Base-by-base conservation (phyloP, 345 rosid species). In the Eucalyptus curtisii region DNA sequence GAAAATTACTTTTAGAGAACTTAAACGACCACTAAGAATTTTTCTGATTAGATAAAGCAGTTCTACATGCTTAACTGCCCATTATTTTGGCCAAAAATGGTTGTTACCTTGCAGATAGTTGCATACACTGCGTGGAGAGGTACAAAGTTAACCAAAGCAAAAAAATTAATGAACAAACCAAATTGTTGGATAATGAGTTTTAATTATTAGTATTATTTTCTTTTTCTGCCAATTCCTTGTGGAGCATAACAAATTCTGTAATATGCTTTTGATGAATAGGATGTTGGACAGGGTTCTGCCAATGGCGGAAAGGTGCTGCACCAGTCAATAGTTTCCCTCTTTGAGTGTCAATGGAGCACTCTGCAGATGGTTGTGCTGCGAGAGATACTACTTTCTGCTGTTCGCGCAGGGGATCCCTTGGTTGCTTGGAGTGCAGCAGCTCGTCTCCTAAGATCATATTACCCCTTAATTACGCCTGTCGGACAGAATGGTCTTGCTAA, bases 391-490 rank as follows among this genome's bases (percentile, higher is more conserved):
- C 94, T 97, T 87, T 97, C 99, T 92, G 96, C 99, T 91, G 98
- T 95, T 93, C 96, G 99, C 86, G 99, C 99, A 49, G 98, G 97
- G 90, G 99, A 98, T 92, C 99, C 99, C 90, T 96, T 97, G 91
- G 94, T 96, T 90, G 99, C 99, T 9, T 97, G 99, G 99, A 97
- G 99, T 87, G 99, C 99, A 88, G 99, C 99, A 91, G 99, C 99
- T 55, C 95, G 99, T 91, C 95, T 98, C 48, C 92, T 98, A 88
- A 94, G 99, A 92, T 96, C 96, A 88, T 96, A 96, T 92, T 97
- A 98, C 91, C 99, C 99, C 91, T 94, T 97, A 84, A 97, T 98
- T 61, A 98, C 99, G 90, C 99, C 99, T 85, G 96, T 94, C 81
- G 99, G 99, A 71, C 99, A 97, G 93, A 97, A 96, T 95, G 98